Evolutionary conservation across 805 yeast species (phyloP), one percentile per base, ranked within the genome.

Genomic region (Schwanniomyces vanrijiae): DNA sequence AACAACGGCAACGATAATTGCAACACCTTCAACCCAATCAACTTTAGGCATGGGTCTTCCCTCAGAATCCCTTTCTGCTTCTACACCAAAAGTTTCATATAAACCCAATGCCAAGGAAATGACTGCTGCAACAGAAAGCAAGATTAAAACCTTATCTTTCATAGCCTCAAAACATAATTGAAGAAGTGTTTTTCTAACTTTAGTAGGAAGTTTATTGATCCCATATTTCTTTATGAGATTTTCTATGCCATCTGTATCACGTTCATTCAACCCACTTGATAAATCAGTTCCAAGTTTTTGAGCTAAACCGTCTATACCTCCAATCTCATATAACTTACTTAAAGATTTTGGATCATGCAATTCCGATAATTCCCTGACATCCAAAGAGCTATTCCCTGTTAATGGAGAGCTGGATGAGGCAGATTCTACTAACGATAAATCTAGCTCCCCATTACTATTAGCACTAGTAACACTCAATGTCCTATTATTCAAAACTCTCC

Each of bases 21-120:
- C 99, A 33, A 91, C 96, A 56, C 99, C 99, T 73, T 94, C 99
- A 41, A 95, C 96, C 97, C 98, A 94, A 59, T 92, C 96, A 26
- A 94, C 95, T 58, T 83, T 81, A 14, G 97, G 97, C 46, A 83
- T 65, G 18, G 81, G 74, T 19, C 81, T 75, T 22, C 96, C 96
- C 53, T 89, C 88, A 5, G 79, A 82, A 64, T 92, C 97, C 56
- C 79, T 80, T 60, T 81, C 82, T 0, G 88, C 75, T 0, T 86
- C 90, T 54, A 87, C 88, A 37, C 95, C 96, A 69, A 90, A 86
- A 1, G 96, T 84, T 67, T 94, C 96, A 64, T 94, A 94, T 6
- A 94, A 74, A 0, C 99, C 99, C 42, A 94, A 70, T 0, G 96
- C 92, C 43, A 94, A 76, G 0, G 98, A 90, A 3, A 94, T 81